Conservation (phyloP, 768 basidiomycete genomes). For the Calvatia gigantea region DNA sequence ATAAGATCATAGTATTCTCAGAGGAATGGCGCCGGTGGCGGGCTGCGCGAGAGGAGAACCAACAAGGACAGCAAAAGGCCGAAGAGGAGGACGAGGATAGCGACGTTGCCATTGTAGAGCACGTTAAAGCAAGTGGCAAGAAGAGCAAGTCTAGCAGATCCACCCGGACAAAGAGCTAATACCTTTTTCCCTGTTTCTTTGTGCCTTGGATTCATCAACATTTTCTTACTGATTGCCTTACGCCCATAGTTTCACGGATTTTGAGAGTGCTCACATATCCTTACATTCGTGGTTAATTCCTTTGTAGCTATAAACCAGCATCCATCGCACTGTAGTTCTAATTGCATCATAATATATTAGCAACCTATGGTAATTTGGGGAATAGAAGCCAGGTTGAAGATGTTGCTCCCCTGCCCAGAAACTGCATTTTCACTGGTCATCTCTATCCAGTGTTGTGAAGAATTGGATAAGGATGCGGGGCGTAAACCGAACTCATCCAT, state of each 20-base stretch:
- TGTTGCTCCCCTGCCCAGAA: neutral
- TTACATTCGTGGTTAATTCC: neutral
- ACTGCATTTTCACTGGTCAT: neutral
- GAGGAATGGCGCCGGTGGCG: conserved; percentile 47
- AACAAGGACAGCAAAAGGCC: conserved; percentile 31
- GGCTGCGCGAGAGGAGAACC: conserved; percentile 32
- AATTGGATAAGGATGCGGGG: neutral
- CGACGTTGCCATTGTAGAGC: conserved; percentile 40
- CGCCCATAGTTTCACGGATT: neutral
- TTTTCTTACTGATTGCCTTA: neutral
- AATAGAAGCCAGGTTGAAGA: neutral
- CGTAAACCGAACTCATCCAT: conserved; percentile 12
- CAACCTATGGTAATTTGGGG: neutral
- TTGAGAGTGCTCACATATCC: neutral
- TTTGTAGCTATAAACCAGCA: conserved; percentile 12
- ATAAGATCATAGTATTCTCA: conserved; percentile 46
- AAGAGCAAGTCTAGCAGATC: conserved; percentile 8
- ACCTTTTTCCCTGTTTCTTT: neutral
- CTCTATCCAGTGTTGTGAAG: neutral
- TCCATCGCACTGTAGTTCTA: conserved; percentile 9
- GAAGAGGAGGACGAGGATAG: conserved; percentile 30
- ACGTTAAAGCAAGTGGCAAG: conserved; percentile 14
- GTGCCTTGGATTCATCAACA: neutral
- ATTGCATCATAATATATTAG: conserved; percentile 8
- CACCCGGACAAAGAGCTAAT: conserved; percentile 6